These are phyloP conservation scores for Tolypocladium tundrense DNA, from an alignment of 2,329 filamentous ascomycete species.

Conservation along the genomic window DNA sequence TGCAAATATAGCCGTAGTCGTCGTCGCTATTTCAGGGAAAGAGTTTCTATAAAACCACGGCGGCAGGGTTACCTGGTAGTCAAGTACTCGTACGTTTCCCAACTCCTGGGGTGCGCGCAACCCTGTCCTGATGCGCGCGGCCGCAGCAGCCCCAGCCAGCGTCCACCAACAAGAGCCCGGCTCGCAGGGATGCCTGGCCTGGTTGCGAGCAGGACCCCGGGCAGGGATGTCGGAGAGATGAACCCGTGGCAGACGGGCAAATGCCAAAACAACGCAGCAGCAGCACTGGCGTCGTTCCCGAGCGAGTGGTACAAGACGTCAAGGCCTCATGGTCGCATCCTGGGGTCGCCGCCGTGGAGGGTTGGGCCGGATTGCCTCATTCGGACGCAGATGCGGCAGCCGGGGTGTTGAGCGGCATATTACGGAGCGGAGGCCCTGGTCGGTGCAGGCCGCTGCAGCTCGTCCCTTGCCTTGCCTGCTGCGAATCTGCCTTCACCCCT, in stretches of 20 bases:
- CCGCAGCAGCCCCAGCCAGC: background rate
- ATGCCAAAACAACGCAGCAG: background rate
- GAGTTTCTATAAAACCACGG: background rate
- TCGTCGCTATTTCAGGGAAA: background rate
- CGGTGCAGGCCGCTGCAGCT: background rate
- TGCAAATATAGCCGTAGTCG: no score
- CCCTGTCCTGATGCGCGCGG: background rate
- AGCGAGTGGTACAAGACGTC: conserved; percentile 3
- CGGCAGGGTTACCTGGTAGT: background rate
- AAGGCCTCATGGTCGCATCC: conserved; percentile 2
- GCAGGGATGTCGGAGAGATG: background rate
- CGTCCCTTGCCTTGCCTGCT: background rate
- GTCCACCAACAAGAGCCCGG: background rate
- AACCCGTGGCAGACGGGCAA: conserved; percentile 1
- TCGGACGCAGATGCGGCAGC: background rate
- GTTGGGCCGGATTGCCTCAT: background rate
- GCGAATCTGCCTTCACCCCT: background rate
- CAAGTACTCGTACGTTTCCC: background rate
- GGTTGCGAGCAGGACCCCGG: background rate
- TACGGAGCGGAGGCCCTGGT: background rate
- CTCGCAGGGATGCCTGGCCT: background rate
- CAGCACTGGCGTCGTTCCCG: background rate
- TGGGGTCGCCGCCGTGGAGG: background rate
- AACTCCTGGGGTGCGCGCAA: background rate
- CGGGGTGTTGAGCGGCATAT: background rate